Percentiles rank a stretch among this genome's conserved stretches.
Conservation (phyloP, 768 basidiomycete species). For the Candolleomyces efflorescens region DNA sequence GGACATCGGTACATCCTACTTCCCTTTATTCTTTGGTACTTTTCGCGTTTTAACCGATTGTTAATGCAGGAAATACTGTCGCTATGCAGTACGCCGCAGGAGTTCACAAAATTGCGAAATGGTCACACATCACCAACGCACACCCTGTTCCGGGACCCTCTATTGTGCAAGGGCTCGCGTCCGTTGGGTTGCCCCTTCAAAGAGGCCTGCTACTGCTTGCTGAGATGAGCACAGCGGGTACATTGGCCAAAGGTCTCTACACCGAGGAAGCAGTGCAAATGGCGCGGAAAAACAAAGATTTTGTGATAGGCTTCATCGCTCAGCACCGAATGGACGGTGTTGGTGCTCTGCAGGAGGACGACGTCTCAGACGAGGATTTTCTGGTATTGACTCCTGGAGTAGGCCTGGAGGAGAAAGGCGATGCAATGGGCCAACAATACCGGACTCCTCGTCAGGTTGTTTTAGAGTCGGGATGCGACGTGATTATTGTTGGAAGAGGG, state of each 20-base stretch:
- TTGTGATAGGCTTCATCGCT: slow-evolving; percentile 96
- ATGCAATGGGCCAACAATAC: slow-evolving; percentile 94
- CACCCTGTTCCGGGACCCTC: slow-evolving; percentile 96
- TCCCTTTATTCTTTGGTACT: neutral
- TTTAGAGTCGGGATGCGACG: slow-evolving; percentile 78
- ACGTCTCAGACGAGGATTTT: slow-evolving; percentile 65
- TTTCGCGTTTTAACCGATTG: neutral
- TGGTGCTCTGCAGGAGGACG: slow-evolving; percentile 32
- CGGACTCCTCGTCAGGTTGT: slow-evolving; percentile 85
- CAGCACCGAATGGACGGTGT: slow-evolving; percentile 78
- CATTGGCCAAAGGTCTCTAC: slow-evolving; percentile 79
- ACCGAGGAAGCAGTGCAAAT: slow-evolving; percentile 82
- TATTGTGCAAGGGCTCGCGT: slow-evolving; percentile 83
- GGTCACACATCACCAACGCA: slow-evolving; percentile 97
- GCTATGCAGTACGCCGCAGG: slow-evolving; percentile 92
- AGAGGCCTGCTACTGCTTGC: slow-evolving; percentile 89
- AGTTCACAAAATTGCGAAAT: slow-evolving; percentile 87
- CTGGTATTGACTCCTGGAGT: slow-evolving; percentile 92
- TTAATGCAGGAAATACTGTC: slow-evolving; percentile 86
- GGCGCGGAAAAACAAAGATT: slow-evolving; percentile 76
- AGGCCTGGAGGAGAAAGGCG: slow-evolving; percentile 72
- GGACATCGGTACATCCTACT: slow-evolving; percentile 70
- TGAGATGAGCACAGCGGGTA: slow-evolving; percentile 93
- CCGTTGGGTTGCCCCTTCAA: slow-evolving; percentile 78
- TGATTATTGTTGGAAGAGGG: slow-evolving; percentile 96